Conservation (phyloP, 2,329 filamentous ascomycete genomes). For the Aspergillus fumigatus region DNA sequence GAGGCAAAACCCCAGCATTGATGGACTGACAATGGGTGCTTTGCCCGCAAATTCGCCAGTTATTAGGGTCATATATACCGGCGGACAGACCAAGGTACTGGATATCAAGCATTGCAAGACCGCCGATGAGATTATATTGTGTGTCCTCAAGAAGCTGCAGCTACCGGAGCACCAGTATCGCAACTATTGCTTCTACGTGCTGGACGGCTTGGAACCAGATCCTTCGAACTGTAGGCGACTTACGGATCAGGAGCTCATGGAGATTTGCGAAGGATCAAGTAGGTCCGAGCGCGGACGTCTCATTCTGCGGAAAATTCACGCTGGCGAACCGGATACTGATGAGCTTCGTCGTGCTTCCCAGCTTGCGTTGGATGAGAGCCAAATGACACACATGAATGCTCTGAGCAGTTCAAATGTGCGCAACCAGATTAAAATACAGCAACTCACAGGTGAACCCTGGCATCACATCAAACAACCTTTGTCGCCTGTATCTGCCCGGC, state of each 20-base stretch:
- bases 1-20: conserved; percentile 76
- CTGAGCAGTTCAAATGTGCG: conserved; percentile 62
- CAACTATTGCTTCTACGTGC: conserved; percentile 95
- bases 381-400: conserved; percentile 63
- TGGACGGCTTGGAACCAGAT: conserved; percentile 79
- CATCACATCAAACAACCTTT: conserved; percentile 81
- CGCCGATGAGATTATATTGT: conserved; percentile 86
- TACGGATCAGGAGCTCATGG: conserved; percentile 81
- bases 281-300: conserved; percentile 84
- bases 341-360: conserved; percentile 83
- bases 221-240: conserved; percentile 75
- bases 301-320: conserved; percentile 87
- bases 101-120: conserved; percentile 89
- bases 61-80: conserved; percentile 89
- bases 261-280: conserved; percentile 81
- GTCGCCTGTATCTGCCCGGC: conserved; percentile 58
- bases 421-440: conserved; percentile 82
- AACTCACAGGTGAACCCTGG: conserved; percentile 83
- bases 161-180: conserved; percentile 86
- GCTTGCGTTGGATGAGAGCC: conserved; percentile 83
- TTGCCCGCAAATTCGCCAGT: conserved; percentile 82
- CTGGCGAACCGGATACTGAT: conserved; percentile 79
- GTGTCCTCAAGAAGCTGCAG: conserved; percentile 81
- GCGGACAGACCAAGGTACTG: conserved; percentile 86
- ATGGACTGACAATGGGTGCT: conserved; percentile 79